Evolutionary conservation across 805 yeast species (phyloP).

Genomic region (Suhomyces canberraensis): DNA sequence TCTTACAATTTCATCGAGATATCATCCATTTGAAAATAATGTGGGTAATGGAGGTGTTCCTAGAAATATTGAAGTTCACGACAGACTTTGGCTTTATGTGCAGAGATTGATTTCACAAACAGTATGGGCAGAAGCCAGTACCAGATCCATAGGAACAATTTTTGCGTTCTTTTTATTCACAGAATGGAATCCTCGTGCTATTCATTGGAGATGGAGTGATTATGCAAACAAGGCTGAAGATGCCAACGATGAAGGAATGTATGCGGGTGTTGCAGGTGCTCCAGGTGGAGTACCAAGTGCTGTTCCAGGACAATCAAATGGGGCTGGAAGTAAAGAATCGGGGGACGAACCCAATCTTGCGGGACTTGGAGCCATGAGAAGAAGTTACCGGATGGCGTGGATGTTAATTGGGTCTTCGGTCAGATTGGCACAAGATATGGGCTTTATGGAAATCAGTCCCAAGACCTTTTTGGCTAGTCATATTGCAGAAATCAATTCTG

Average conservation of each 20-base stretch:
- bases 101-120: conserved; percentile 79
- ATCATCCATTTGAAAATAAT: conserved; percentile 54
- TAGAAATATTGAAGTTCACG: conserved; percentile 64
- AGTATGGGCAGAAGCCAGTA: conserved; percentile 92
- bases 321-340: conserved; percentile 3
- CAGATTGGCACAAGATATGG: conserved; percentile 82
- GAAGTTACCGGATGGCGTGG: conserved; percentile 91
- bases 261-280: not conserved
- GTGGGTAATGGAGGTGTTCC: conserved; percentile 29
- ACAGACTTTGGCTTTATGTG: conserved; percentile 78
- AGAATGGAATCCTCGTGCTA: conserved; percentile 95
- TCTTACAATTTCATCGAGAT: conserved; percentile 75
- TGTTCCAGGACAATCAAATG: too few relatives aligned
- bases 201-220: conserved; percentile 84
- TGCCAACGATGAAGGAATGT: conserved; percentile 8
- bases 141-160: conserved; percentile 85
- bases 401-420: conserved; percentile 88
- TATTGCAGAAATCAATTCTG: conserved; percentile 75
- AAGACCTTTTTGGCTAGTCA: conserved; percentile 81
- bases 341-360: conserved; percentile 49
- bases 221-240: conserved; percentile 67
- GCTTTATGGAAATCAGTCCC: conserved; percentile 69
- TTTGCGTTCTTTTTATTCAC: conserved; percentile 80
- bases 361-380: conserved; percentile 79
- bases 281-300: not conserved